Evolutionary conservation across 306 rosid genomes (phyloP).

Genomic region (Myrica gale): DNA sequence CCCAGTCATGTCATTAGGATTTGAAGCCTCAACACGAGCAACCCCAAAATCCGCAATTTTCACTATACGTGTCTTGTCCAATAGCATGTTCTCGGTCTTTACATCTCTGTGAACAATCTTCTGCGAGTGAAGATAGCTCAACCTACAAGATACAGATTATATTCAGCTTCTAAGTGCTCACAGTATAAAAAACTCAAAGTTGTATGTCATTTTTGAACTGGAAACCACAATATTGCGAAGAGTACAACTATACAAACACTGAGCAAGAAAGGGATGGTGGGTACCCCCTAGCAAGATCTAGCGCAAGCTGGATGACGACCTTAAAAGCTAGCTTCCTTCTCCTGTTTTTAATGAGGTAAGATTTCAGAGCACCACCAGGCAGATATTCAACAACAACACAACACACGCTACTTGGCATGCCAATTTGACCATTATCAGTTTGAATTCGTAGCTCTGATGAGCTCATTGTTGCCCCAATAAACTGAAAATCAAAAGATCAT

Average conservation of each 20-base stretch:
- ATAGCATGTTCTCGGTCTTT: constrained; percentile 94
- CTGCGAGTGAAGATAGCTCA: constrained; percentile 93
- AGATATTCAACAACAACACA: constrained; percentile 98
- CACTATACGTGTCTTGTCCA: constrained; percentile 78
- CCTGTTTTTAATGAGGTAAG: constrained; percentile 86
- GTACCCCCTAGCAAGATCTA: constrained; percentile 98
- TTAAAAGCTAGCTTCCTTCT: constrained; percentile 88
- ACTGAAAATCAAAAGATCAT: constrained; percentile 46
- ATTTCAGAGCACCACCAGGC: constrained; percentile 78
- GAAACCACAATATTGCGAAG: constrained; percentile 21
- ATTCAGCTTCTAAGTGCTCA: constrained; percentile 21
- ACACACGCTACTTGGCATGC: constrained; percentile 89
- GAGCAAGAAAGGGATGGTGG: background rate
- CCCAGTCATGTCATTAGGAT: constrained; percentile 99
- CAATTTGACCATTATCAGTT: constrained; percentile 78
- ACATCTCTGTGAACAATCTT: constrained; percentile 98
- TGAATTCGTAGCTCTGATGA: constrained; percentile 84
- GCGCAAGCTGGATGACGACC: constrained; percentile 86
- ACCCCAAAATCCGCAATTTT: constrained; percentile 99
- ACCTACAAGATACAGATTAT: constrained; percentile 48
- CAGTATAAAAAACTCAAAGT: background rate
- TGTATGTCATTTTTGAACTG: constrained; percentile 15
- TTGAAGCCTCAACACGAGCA: constrained; percentile 97
- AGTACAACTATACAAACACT: constrained; percentile 5
- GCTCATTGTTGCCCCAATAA: constrained; percentile 95